Conservation (phyloP, 2,329 filamentous ascomycete species). For the Didymella keratinophila region DNA sequence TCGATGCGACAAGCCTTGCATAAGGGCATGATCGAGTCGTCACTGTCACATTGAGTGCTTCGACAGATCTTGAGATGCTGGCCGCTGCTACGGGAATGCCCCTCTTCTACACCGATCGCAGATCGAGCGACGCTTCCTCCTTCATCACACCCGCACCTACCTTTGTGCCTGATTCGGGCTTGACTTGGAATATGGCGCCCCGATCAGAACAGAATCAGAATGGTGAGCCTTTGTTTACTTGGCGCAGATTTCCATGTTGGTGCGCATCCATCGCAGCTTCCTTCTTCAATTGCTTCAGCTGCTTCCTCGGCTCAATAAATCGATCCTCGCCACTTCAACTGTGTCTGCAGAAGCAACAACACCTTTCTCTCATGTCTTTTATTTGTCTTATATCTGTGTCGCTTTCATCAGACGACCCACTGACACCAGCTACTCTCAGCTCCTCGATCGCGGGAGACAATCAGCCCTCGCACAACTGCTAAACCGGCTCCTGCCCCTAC, state of each 20-base stretch:
- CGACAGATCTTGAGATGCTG: slow-evolving; percentile 22
- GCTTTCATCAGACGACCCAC: background rate
- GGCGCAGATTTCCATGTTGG: background rate
- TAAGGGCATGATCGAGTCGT: slow-evolving; percentile 14
- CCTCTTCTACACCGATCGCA: slow-evolving; percentile 31
- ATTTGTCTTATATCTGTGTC: too few species aligned
- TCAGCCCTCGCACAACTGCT: slow-evolving; percentile 25
- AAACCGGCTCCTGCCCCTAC: too few species aligned
- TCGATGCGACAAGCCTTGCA: slow-evolving; percentile 19
- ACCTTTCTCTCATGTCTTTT: too few species aligned
- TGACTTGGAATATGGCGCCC: slow-evolving; percentile 37
- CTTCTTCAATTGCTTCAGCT: background rate
- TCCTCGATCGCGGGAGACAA: slow-evolving; percentile 15
- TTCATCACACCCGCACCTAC: slow-evolving; percentile 39
- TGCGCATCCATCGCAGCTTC: background rate
- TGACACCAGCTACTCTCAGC: slow-evolving; percentile 3
- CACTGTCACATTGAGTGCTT: slow-evolving; percentile 16
- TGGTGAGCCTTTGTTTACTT: slow-evolving; percentile 31
- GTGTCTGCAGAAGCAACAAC: too few species aligned
- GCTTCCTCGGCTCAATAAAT: background rate
- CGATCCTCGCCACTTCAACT: too few species aligned
- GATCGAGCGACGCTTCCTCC: slow-evolving; percentile 26
- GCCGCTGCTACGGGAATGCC: slow-evolving; percentile 35
- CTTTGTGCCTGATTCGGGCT: slow-evolving; percentile 30
- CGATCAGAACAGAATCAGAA: slow-evolving; percentile 24